Base-by-base conservation (phyloP, 352 stramenopile species). In the Phytophthora capsici region DNA sequence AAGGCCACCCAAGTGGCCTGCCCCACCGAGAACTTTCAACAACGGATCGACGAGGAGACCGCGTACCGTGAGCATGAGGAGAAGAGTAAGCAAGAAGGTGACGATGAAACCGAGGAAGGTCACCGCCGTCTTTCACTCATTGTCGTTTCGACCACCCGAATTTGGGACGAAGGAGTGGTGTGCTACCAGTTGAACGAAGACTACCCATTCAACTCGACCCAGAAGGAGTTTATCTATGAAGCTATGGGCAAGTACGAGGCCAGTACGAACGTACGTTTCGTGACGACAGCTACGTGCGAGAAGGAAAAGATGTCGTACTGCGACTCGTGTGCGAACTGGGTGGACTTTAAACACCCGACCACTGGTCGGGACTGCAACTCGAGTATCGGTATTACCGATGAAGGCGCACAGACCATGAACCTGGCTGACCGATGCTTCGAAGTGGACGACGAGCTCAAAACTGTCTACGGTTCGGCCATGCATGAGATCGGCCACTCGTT, bases 401-500 rank as follows among this genome's bases (percentile, higher is more conserved):
- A 80, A 2, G 82, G 84, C 1, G 56, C 76, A 9, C 84, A 93
- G 68, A 77, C 78, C 56, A 88, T 93, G 80, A 86, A 89, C 66
- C 72, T 92, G 4, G 79, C 84, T 2, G 84, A 90, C 54, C 84
- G 84, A 14, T 92, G 84, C 69, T 92, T 92, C 47, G 81, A 90
- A 56, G 77, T 84, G 49, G 84, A 93, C 64, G 79, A 88, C 63
- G 66, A 76, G 23, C 75, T 89, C 44, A 91, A 91, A 72, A 82
- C 81, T 17, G 81, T 84, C 49, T 91, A 86, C 56, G 85, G 85
- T 14, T 85, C 83, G 46, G 80, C 82, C 66, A 90, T 94, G 79
- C 85, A 94, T 71, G 86, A 94, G 55, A 89, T 94, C 34, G 78
- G 82, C n/a, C 86, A 94, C 69, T 78, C 74, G 25, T 57, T 94